These are phyloP conservation scores for Xylaria grammica DNA, from an alignment of 495 filamentous ascomycete species.

Conservation along the genomic window DNA sequence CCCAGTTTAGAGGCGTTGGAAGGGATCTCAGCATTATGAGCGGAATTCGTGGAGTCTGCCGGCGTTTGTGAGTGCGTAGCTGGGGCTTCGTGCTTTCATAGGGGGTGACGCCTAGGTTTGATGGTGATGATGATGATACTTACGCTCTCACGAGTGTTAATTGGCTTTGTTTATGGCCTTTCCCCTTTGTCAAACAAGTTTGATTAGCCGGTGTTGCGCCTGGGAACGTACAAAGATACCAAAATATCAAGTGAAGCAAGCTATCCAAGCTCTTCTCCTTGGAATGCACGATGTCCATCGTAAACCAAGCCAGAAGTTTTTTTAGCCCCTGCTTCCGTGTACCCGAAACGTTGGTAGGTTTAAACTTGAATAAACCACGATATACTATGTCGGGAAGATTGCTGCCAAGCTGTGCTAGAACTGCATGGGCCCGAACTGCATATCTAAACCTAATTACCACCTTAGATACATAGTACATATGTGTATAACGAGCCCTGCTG, in stretches of 20 bases:
- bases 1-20: conserved; percentile 10
- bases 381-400: not conserved
- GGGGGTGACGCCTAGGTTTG: not conserved
- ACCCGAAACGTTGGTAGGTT: not conserved
- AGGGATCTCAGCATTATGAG: conserved; percentile 4
- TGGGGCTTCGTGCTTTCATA: not conserved
- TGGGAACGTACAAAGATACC: conserved; percentile 14
- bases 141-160: not conserved
- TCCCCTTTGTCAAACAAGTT: conserved; percentile 5
- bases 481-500: not conserved
- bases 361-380: conserved; percentile 1
- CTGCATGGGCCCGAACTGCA: not conserved
- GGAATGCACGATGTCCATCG: not conserved
- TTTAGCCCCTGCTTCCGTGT: not conserved
- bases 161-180: not conserved
- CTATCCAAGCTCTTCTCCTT: conserved; percentile 9
- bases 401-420: not conserved
- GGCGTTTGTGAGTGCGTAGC: conserved; percentile 9
- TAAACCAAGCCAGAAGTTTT: not conserved
- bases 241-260: conserved; percentile 9
- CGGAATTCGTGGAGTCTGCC: conserved; percentile 2
- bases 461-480: not conserved
- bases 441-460: too few species aligned
- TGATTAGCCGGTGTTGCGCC: conserved; percentile 7
- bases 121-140: conserved; percentile 10